Percentiles rank a stretch among this genome's conserved stretches.
phyloP scores from a whole-genome alignment of 202 grass and related monocot genomes.

The Schoenoplectus tabernaemontani region DNA sequence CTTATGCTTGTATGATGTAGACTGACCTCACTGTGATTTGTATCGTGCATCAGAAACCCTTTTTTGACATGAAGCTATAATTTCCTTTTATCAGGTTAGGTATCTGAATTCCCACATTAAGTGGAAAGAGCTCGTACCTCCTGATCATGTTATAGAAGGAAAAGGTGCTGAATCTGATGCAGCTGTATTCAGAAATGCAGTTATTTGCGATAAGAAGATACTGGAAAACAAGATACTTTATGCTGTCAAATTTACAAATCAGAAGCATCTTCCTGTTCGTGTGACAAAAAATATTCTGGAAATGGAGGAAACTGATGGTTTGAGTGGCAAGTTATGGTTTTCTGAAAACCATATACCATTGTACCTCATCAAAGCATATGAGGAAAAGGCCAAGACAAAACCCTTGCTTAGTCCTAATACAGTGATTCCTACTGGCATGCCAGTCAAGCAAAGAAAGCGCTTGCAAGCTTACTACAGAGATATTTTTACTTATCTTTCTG shows the following conservation, averaged over 20 bases:
- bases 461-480: conserved; percentile 32
- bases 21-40: neutral
- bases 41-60: neutral
- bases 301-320: conserved; percentile 44
- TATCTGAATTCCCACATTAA: conserved; percentile 87
- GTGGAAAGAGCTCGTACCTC: conserved; percentile 86
- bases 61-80: neutral
- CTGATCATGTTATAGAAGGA: conserved; percentile 79
- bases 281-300: conserved; percentile 92
- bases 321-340: conserved; percentile 75
- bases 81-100: conserved; percentile 77
- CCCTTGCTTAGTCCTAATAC: conserved; percentile 26
- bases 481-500: conserved; percentile 73
- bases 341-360: conserved; percentile 84
- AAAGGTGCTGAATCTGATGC: conserved; percentile 56
- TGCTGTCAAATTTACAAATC: conserved; percentile 71
- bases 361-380: conserved; percentile 71
- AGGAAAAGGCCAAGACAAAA: conserved; percentile 42
- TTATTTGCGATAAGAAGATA: conserved; percentile 70
- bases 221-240: conserved; percentile 61
- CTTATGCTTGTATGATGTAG: neutral
- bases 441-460: conserved; percentile 38
- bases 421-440: conserved; percentile 26
- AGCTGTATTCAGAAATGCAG: conserved; percentile 79
- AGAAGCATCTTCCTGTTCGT: conserved; percentile 81